Evolutionary conservation across 805 yeast species (phyloP).

Genomic region (Teunomyces tritomae): DNA sequence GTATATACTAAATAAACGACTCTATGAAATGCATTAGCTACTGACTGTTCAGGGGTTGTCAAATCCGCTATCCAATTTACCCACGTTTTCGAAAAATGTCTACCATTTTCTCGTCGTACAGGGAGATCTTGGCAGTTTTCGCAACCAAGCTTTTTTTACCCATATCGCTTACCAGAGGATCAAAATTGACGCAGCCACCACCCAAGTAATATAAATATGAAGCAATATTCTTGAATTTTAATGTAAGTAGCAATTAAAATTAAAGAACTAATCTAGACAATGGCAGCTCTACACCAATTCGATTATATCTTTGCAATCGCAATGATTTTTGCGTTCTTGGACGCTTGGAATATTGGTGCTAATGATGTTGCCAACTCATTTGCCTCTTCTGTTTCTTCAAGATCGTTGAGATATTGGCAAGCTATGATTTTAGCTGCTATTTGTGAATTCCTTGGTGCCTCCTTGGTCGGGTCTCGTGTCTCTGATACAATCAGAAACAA

Average conservation of each 20-base stretch:
- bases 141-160: slow-evolving; percentile 4
- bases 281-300: slow-evolving; percentile 50
- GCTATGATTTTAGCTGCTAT: slow-evolving; percentile 71
- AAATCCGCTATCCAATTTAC: neutral
- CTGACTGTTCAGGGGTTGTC: no score
- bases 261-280: slow-evolving; percentile 7
- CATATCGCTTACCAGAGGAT: neutral
- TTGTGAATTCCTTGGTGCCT: slow-evolving; percentile 75
- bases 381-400: slow-evolving; percentile 71
- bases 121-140: slow-evolving; percentile 1
- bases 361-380: slow-evolving; percentile 81
- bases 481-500: slow-evolving; percentile 68
- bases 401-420: slow-evolving; percentile 68
- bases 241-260: neutral
- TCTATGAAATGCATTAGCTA: no score
- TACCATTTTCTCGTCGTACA: slow-evolving; percentile 2
- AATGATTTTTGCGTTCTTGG: slow-evolving; percentile 69
- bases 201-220: slow-evolving; percentile 1
- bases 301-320: slow-evolving; percentile 70
- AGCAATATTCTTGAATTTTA: neutral
- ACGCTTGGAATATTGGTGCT: slow-evolving; percentile 80
- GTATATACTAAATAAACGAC: no score
- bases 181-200: neutral
- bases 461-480: slow-evolving; percentile 69
- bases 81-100: slow-evolving; percentile 1